Evolutionary conservation across 805 yeast species (phyloP).

Genomic region (Sugiyamaella valdiviana): DNA sequence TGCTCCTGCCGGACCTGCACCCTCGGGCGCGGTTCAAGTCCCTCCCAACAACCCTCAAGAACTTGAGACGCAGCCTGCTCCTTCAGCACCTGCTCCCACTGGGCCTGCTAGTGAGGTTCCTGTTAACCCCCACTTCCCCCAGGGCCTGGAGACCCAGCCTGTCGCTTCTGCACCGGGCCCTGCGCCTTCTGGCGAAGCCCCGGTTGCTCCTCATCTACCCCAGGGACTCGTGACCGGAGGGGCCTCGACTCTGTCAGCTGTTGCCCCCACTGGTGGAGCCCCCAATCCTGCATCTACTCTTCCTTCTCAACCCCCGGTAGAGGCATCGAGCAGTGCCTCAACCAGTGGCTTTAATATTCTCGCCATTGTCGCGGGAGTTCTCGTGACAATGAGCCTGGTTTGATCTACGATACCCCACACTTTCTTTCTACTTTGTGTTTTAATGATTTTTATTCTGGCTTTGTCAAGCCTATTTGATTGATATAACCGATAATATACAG

Average conservation of each 20-base stretch:
- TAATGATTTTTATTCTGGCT: background rate
- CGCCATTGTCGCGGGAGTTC: background rate
- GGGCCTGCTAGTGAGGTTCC: too few relatives aligned
- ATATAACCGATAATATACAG: background rate
- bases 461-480: background rate
- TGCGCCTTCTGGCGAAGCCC: too few relatives aligned
- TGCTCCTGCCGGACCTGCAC: too few relatives aligned
- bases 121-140: too few relatives aligned
- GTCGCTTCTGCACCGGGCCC: too few relatives aligned
- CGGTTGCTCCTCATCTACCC: background rate
- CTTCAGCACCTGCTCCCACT: too few relatives aligned
- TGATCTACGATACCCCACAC: background rate
- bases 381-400: background rate
- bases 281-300: background rate
- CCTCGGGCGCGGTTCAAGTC: too few relatives aligned
- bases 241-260: constrained; percentile 1
- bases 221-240: background rate
- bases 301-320: background rate
- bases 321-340: background rate
- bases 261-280: background rate
- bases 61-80: too few relatives aligned
- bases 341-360: background rate
- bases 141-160: too few relatives aligned
- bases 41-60: too few relatives aligned
- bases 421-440: background rate